phyloP scores from a whole-genome alignment of 805 yeast genomes.

The Candida ficus region DNA sequence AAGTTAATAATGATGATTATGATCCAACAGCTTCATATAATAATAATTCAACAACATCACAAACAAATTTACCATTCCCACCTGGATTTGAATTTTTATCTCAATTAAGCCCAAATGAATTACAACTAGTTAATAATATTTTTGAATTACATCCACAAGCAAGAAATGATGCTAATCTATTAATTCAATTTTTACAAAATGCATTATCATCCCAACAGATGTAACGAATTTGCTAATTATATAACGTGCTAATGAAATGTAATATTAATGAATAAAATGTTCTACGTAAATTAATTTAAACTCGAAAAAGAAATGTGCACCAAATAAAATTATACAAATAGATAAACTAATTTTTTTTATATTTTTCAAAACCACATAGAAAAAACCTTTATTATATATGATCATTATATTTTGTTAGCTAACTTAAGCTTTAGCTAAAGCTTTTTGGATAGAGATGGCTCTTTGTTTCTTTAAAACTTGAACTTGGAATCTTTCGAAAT shows the following conservation, averaged over 20 bases:
- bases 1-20: neutral
- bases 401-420: slow-evolving; percentile 8
- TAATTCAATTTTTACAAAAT: slow-evolving; percentile 18
- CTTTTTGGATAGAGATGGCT: slow-evolving; percentile 91
- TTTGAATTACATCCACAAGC: slow-evolving; percentile 21
- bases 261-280: neutral
- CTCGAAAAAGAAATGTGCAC: slow-evolving; percentile 6
- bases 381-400: slow-evolving; percentile 23
- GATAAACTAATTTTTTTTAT: slow-evolving; percentile 16
- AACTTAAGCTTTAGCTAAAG: slow-evolving; percentile 86
- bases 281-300: neutral
- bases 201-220: slow-evolving; percentile 1
- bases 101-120: slow-evolving; percentile 14
- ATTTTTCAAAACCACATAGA: slow-evolving; percentile 4
- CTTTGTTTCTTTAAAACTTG: slow-evolving; percentile 96
- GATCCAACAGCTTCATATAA: slow-evolving; percentile 3
- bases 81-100: slow-evolving; percentile 17
- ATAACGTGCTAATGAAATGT: neutral
- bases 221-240: too few relatives aligned
- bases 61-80: neutral
- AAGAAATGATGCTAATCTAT: slow-evolving; percentile 15
- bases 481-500: slow-evolving; percentile 99
- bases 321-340: slow-evolving; percentile 13
- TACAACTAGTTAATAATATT: slow-evolving; percentile 18
- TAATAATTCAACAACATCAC: too few relatives aligned